A percentile compares a stretch with the other conserved stretches of the same genome.
phyloP scores from a whole-genome alignment of 2,329 filamentous ascomycete genomes.

The Alternaria consortialis region DNA sequence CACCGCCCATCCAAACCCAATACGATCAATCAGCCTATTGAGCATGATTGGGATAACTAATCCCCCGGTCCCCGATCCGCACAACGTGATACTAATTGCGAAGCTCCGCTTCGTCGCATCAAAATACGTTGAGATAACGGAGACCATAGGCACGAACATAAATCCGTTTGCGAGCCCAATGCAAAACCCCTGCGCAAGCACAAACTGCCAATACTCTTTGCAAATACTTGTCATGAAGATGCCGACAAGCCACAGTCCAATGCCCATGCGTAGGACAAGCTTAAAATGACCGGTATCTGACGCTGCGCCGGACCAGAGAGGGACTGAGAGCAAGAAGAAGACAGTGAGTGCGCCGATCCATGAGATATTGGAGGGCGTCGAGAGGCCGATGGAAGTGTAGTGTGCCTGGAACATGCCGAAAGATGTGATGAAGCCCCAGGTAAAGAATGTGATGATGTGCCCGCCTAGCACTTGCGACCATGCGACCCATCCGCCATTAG shows the following conservation, averaged over 20 bases:
- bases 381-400: constrained; percentile 30
- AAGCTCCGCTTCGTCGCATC: constrained; percentile 51
- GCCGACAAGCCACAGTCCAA: constrained; percentile 32
- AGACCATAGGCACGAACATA: constrained; percentile 64
- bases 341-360: constrained; percentile 50
- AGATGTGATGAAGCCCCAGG: constrained; percentile 47
- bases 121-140: constrained; percentile 56
- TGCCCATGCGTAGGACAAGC: constrained; percentile 36
- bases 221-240: constrained; percentile 32
- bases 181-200: constrained; percentile 49
- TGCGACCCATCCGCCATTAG: constrained; percentile 57
- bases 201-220: constrained; percentile 30
- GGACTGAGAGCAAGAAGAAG: constrained; percentile 40
- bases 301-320: constrained; percentile 37
- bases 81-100: constrained; percentile 56
- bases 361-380: constrained; percentile 34
- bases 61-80: constrained; percentile 55
- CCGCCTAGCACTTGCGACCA: constrained; percentile 54
- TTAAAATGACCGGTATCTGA: constrained; percentile 43
- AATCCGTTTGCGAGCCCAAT: constrained; percentile 51
- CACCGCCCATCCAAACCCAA: constrained; percentile 70
- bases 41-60: constrained; percentile 61
- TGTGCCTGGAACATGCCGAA: constrained; percentile 48
- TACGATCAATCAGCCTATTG: constrained; percentile 61
- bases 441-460: constrained; percentile 54